Evolutionary conservation across 2,329 filamentous ascomycete species (phyloP), one percentile per base, ranked within the genome.

Genomic region (Sordariomycetes sp.): DNA sequence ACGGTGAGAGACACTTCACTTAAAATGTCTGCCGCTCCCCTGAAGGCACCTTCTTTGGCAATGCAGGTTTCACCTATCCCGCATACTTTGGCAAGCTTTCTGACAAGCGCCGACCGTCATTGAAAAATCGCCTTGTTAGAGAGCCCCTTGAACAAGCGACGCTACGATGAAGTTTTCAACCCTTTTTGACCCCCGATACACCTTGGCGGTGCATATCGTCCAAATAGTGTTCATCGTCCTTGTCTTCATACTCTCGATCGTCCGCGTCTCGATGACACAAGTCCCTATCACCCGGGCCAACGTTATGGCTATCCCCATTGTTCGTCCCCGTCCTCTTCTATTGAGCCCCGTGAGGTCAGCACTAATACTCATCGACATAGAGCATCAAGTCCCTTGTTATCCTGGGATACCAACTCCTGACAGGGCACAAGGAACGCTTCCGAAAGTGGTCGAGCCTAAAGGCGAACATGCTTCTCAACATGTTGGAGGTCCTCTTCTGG

Each of bases 401-500:
- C 57, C 67, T 77, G 60, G 51, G 60, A 10, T 76, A 76, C 60
- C 70, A 75, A 59, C 60, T 77, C 52, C 61, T 74, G 1, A 70
- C 70, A 28, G 68, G 71, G 48, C 70, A 74, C 59, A 61, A 68
- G 14, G 46, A 60, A 4, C 60, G 61, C 1, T 66, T 74, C 57
- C 59, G 64, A 14, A 66, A 65, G 58, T 76, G 71, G 71, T 65
- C 61, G 32, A 73, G 68, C 62, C 63, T 71, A 6, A 76, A 75
- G 63, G 72, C 72, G 5, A 69, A 74, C 62, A 61, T 66, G 4
- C 71, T 76, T 40, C 65, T 76, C 58, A 74, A 73, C 63, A 65
- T 61, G 53, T 63, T 76, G 18, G 74, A 77, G 61, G 61, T 72
- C 16, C 65, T 75, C 16, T 76, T 76, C 62, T 76, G 74, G 73